These are phyloP conservation scores for Isabelozyma heimii DNA, from an alignment of 805 yeast species.

Conservation along the genomic window DNA sequence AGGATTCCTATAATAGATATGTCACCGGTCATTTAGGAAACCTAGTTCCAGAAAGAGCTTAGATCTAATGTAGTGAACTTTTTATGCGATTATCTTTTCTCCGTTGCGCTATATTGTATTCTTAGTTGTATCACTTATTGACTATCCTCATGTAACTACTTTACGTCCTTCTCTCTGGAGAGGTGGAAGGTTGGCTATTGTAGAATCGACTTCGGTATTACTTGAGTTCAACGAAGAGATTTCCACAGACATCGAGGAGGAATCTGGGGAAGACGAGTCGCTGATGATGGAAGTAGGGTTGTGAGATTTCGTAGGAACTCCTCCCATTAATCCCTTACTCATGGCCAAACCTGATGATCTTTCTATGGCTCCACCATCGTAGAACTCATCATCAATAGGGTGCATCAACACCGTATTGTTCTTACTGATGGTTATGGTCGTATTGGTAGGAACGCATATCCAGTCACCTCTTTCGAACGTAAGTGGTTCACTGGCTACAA, in stretches of 20 bases:
- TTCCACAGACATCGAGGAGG: background rate
- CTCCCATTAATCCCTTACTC: constrained; percentile 89
- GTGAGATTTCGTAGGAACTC: constrained; percentile 62
- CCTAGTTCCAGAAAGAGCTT: no score
- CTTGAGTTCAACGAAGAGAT: background rate
- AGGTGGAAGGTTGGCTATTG: constrained; percentile 31
- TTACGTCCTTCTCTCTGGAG: constrained; percentile 36
- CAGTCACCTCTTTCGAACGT: constrained; percentile 97
- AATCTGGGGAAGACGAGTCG: background rate
- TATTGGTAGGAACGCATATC: constrained; percentile 95
- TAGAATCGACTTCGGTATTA: constrained; percentile 16
- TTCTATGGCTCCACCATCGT: constrained; percentile 61
- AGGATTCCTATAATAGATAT: no score
- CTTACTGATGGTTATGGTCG: constrained; percentile 73
- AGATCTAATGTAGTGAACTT: no score
- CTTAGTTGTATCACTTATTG: no score
- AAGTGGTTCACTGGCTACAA: constrained; percentile 95
- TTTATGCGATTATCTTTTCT: no score
- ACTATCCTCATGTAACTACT: background rate
- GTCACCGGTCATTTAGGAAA: no score
- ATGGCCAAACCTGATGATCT: constrained; percentile 84
- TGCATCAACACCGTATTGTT: constrained; percentile 82
- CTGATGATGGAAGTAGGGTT: constrained; percentile 1
- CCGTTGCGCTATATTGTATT: no score
- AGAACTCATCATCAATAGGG: constrained; percentile 89